Conservation (phyloP, 768 basidiomycete genomes). For the Kwoniella newhampshirensis region DNA sequence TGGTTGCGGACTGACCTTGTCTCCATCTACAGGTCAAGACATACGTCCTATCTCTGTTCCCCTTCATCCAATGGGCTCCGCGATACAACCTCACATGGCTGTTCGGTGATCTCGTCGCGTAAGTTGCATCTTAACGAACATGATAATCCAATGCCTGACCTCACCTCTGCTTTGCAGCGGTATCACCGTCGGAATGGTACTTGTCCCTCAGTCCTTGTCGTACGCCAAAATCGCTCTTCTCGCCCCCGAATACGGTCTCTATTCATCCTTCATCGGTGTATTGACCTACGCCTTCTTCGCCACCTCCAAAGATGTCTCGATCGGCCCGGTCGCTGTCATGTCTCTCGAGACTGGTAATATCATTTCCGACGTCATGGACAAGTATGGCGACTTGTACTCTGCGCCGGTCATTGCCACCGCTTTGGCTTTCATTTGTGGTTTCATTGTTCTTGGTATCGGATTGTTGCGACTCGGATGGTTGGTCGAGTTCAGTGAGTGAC, state of each 20-base stretch:
- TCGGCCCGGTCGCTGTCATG: constrained; percentile 99
- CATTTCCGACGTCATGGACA: constrained; percentile 63
- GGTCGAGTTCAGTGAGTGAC: constrained; percentile 78
- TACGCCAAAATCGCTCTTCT: constrained; percentile 71
- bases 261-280: constrained; percentile 76
- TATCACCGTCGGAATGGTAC: constrained; percentile 88
- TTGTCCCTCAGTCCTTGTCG: constrained; percentile 92
- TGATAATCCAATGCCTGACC: constrained; percentile 12
- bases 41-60: constrained; percentile 76
- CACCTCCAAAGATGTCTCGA: constrained; percentile 98
- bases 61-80: constrained; percentile 78
- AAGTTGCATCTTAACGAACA: constrained; percentile 19
- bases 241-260: constrained; percentile 82
- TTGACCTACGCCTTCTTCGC: constrained; percentile 67
- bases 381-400: constrained; percentile 59
- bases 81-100: constrained; percentile 77
- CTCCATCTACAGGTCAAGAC: constrained; percentile 57
- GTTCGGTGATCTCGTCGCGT: constrained; percentile 78
- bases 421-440: constrained; percentile 78
- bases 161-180: constrained; percentile 54
- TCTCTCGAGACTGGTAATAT: constrained; percentile 79
- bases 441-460: constrained; percentile 87
- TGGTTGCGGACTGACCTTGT: neutral
- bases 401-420: constrained; percentile 77
- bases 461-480: constrained; percentile 88